Percentiles rank a stretch among this genome's conserved stretches.
Conservation (phyloP, 106 monocot species). For the Triglochin maritima region DNA sequence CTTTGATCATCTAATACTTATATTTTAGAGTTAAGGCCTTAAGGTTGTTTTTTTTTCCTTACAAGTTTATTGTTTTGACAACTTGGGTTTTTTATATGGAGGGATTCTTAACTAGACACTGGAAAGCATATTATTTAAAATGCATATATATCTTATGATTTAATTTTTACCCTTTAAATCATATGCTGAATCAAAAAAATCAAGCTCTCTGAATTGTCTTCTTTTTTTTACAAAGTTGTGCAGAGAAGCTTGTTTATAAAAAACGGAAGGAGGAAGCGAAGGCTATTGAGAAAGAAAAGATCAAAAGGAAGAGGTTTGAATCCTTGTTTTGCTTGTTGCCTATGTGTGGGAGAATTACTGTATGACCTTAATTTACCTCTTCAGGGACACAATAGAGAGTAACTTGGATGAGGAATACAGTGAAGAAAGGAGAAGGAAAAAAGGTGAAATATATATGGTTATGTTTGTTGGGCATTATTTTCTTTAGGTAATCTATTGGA, state of each 20-base stretch:
- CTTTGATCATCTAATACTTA: too few relatives aligned
- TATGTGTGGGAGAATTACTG: not conserved
- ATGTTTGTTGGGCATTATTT: not conserved
- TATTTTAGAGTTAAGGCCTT: not conserved
- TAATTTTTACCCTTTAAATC: too few relatives aligned
- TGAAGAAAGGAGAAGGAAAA: conserved; percentile 7
- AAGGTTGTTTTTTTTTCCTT: not conserved
- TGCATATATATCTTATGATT: too few relatives aligned
- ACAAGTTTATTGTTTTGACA: not conserved
- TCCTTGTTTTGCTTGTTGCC: not conserved
- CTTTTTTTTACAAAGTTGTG: conserved; percentile 33
- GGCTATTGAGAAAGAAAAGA: conserved; percentile 15
- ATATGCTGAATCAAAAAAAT: too few relatives aligned
- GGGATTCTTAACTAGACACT: not conserved
- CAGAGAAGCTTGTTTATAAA: conserved; percentile 67
- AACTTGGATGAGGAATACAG: conserved; percentile 2
- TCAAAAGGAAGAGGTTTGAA: conserved; percentile 33
- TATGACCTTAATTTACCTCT: not conserved
- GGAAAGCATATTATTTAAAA: not conserved
- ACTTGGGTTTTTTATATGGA: not conserved
- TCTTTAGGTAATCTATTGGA: too few relatives aligned
- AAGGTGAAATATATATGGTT: conserved; percentile 6
- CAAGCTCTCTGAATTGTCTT: not conserved
- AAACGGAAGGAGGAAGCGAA: conserved; percentile 35
- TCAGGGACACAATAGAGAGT: conserved; percentile 1